Evolutionary conservation across 1,139 yeast genomes (phyloP).

Genomic region (Yamadazyma taylorii): DNA sequence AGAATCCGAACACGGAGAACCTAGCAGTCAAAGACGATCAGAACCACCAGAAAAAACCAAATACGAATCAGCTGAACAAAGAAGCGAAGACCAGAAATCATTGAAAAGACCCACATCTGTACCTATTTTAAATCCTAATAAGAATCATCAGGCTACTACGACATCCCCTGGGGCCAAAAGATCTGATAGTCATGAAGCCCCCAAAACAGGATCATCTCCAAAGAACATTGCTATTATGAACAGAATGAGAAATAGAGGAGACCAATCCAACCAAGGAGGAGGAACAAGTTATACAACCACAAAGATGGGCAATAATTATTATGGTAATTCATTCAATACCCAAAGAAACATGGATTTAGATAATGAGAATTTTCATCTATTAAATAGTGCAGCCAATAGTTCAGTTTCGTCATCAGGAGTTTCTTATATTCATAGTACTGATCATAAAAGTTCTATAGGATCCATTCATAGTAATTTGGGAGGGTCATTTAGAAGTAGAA

Average conservation of each 20-base stretch:
- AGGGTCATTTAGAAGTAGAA: constrained; percentile 24
- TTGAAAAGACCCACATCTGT: constrained; percentile 11
- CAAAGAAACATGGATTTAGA: constrained; percentile 28
- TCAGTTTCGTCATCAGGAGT: constrained; percentile 17
- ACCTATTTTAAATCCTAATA: constrained; percentile 8
- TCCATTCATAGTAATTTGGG: constrained; percentile 17
- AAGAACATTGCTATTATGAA: constrained; percentile 10
- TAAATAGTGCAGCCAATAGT: constrained; percentile 28
- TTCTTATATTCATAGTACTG: constrained; percentile 6
- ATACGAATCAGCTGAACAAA: constrained; percentile 4
- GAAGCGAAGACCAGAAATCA: constrained; percentile 1
- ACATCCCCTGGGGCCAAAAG: constrained; percentile 9
- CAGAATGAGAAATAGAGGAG: constrained; percentile 10
- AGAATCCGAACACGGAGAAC: neutral
- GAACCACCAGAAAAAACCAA: constrained; percentile 11
- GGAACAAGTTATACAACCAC: too few species aligned
- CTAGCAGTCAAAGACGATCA: neutral
- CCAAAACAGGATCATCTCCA: constrained; percentile 10
- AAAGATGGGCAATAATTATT: constrained; percentile 1
- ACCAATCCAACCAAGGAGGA: constrained; percentile 4
- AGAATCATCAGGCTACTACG: constrained; percentile 2
- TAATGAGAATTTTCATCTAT: constrained; percentile 40
- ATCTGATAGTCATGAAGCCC: neutral
- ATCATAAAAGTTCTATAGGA: constrained; percentile 14
- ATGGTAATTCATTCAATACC: constrained; percentile 5